phyloP scores from a whole-genome alignment of 345 rosid species.

The Citrus medica region DNA sequence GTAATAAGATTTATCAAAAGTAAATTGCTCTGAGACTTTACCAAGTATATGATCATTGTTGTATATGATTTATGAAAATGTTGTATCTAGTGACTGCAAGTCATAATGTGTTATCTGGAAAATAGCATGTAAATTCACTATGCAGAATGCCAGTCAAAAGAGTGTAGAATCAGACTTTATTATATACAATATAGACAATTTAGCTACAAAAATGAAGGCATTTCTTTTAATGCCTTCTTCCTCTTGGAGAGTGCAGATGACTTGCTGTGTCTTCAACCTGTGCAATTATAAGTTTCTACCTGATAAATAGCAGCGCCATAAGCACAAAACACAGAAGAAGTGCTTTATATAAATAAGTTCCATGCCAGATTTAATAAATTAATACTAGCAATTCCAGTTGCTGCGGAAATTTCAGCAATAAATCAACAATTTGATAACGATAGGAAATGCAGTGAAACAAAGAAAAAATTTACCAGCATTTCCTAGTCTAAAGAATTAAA shows the following conservation, averaged over 20 bases:
- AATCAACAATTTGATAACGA: neutral
- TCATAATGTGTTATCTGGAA: neutral
- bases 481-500: slow-evolving; percentile 4
- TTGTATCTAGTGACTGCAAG: neutral
- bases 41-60: neutral
- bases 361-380: neutral
- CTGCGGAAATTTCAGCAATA: neutral
- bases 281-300: neutral
- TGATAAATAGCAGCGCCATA: neutral
- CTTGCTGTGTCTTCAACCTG: neutral
- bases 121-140: neutral
- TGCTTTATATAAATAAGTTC: neutral
- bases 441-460: neutral
- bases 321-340: neutral
- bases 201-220: no score
- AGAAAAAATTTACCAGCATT: slow-evolving; percentile 11
- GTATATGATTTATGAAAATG: neutral
- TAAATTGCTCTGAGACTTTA: neutral
- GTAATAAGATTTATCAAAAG: neutral
- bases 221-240: neutral
- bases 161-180: neutral
- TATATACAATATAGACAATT: no score
- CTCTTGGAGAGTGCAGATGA: neutral
- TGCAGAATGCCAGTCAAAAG: neutral
- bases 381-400: neutral